Percentiles rank a stretch among this genome's conserved stretches.
These are phyloP conservation scores for Podospora australis DNA, from an alignment of 495 filamentous ascomycete genomes.

Conservation along the genomic window DNA sequence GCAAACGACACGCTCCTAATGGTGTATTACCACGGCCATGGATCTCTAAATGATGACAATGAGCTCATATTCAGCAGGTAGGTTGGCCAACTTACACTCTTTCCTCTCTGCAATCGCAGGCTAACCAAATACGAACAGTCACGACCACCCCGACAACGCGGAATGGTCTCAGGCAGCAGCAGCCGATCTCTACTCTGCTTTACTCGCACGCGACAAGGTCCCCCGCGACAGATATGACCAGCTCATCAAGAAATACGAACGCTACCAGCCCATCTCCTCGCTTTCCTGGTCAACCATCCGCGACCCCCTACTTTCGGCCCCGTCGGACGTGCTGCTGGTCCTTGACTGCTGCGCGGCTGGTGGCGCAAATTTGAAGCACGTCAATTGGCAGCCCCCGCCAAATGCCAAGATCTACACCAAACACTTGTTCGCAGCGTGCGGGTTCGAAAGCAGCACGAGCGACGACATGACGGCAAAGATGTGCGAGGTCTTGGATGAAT, in stretches of 20 bases:
- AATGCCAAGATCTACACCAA: slow-evolving; percentile 24
- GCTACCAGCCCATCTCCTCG: slow-evolving; percentile 25
- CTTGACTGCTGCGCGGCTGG: slow-evolving; percentile 34
- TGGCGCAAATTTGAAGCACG: slow-evolving; percentile 20
- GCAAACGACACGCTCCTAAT: slow-evolving; percentile 26
- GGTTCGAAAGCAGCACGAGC: slow-evolving; percentile 29
- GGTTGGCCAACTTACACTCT: not conserved
- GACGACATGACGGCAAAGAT: slow-evolving; percentile 31
- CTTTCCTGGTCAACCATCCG: slow-evolving; percentile 26
- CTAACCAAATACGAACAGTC: slow-evolving; percentile 11
- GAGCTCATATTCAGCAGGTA: slow-evolving; percentile 32
- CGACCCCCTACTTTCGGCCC: slow-evolving; percentile 18
- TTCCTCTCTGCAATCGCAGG: not conserved
- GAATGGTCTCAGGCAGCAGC: slow-evolving; percentile 26
- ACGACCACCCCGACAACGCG: slow-evolving; percentile 26
- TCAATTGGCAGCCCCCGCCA: slow-evolving; percentile 19
- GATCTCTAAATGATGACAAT: slow-evolving; percentile 25
- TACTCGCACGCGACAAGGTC: slow-evolving; percentile 15
- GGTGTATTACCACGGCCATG: slow-evolving; percentile 31
- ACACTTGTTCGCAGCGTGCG: slow-evolving; percentile 30
- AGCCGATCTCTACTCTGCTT: slow-evolving; percentile 27
- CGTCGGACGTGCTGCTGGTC: slow-evolving; percentile 26
- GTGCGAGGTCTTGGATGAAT: slow-evolving; percentile 25
- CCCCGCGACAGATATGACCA: slow-evolving; percentile 9
- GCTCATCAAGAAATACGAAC: slow-evolving; percentile 30